A percentile compares a stretch with the other conserved stretches of the same genome.
phyloP scores from a whole-genome alignment of 805 yeast genomes.

The Suhomyces emberorum region DNA sequence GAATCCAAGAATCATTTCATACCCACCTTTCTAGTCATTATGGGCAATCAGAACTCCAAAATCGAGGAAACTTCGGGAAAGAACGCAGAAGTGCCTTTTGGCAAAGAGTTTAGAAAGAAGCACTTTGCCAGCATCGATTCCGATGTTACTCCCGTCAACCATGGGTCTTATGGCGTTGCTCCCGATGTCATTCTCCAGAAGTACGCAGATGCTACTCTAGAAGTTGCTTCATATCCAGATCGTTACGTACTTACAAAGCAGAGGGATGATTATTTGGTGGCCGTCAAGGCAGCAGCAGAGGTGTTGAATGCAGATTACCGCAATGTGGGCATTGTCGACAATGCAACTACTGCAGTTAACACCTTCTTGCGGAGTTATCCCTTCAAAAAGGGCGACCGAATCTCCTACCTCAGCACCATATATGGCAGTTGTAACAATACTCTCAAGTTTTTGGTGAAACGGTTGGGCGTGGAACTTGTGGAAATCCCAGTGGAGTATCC shows the following conservation, averaged over 20 bases:
- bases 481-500: conserved; percentile 15
- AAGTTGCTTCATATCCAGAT: conserved; percentile 46
- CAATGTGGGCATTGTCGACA: conserved; percentile 51
- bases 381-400: conserved; percentile 48
- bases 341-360: conserved; percentile 62
- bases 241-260: conserved; percentile 30
- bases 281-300: conserved; percentile 35
- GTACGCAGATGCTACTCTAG: conserved; percentile 22
- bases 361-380: conserved; percentile 53
- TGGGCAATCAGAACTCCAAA: no score
- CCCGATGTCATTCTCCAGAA: conserved; percentile 47
- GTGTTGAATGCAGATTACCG: conserved; percentile 46
- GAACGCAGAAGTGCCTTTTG: no score
- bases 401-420: conserved; percentile 47
- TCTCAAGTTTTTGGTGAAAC: conserved; percentile 37
- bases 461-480: conserved; percentile 23
- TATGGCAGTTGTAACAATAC: conserved; percentile 57
- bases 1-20: no score
- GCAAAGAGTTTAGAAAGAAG: conserved; percentile 45
- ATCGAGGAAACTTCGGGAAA: no score
- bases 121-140: conserved; percentile 44
- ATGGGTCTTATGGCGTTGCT: conserved; percentile 61
- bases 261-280: conserved; percentile 24
- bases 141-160: conserved; percentile 49
- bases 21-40: no score